Evolutionary conservation across 805 yeast genomes (phyloP), one percentile per base, ranked within the genome.

Genomic region (Ogataea wickerhamii): DNA sequence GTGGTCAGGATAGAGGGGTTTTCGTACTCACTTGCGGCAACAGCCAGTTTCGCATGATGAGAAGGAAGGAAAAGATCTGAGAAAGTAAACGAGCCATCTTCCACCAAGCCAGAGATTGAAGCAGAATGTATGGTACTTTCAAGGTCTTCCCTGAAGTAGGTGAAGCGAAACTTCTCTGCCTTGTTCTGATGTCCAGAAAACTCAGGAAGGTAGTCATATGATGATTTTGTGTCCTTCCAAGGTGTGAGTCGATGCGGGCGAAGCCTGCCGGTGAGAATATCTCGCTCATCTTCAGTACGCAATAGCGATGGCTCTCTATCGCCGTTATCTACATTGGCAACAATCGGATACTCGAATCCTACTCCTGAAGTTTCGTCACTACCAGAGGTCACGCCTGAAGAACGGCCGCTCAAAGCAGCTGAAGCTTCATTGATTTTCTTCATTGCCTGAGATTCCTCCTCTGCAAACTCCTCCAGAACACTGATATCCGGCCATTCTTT

Each of bases 101-200:
- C 81, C 24, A 83, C 55, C 17, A 89, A 66, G 0, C 96, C 96
- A 3, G 94, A 82, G 18, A 89, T 81, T 4, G 86, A 81, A 2
- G 95, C 87, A 0, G 96, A 78, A 60, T 89, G 97, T 18, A 89
- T 77, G 0, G 98, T 89, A n/a, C 87, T 78, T 12, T 82, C 84
- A 48, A 91, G 61, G 53, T 87, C 94, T 47, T 88, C 96, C 48
- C 98, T 72, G 62, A 93, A 91, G 56, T 91, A 91, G 0, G 98
- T 87, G 66, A 86, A 91, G 46, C 98, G 69, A 57, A 78, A 80
- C 44, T 76, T 77, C 40, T 74, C 78, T 32, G 56, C 38, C 34
- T 49, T 53, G 16, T 44, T 25, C 32, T 53, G 55, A 12, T 41
- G 44, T 17, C 35, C 49, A 17, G 28, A 47, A 24, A 48, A 51